Evolutionary conservation across 2,329 filamentous ascomycete genomes (phyloP), one percentile per base, ranked within the genome.

Genomic region (Monosporascus sp.): DNA sequence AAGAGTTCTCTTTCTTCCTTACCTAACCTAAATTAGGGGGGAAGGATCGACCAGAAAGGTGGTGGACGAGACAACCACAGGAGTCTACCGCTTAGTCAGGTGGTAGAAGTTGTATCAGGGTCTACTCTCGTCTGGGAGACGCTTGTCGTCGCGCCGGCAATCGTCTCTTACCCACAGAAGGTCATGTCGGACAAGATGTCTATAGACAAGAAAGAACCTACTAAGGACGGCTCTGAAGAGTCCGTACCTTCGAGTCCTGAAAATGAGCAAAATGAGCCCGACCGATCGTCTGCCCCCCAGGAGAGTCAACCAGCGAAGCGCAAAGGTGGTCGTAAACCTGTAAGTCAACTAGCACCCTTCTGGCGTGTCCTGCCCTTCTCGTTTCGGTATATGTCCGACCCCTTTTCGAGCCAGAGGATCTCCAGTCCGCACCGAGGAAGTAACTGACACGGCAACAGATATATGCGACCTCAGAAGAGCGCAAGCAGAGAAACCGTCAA

Each of bases 401-500:
- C 19, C 49, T 40, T 48, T n/a, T 37, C 43, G 11, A 45, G 27
- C 16, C 24, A 41, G 7, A 47, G 26, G 20, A n/a, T 48, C 37
- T 20, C 44, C 48, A 52, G 50, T 53, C 20, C n/a, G 16, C 35
- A 53, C 46, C 53, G 50, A 49, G 52, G 19, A 55, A 50, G 47
- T 16, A 11, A 26, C 61, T 63, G 50, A 64, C 60, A 19, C 9
- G 14, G 24, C 27, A 49, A 56, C 63, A 97, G 93, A 97, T 97
- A 60, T 99, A 99, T 80, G 94, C 94, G 52, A 99, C 94, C 37
- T 97, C 94, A 11, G 94, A 99, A 73, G 94, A 99, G 74, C 87
- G 94, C 67, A 97, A 99, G 77, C 94, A 97, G 75, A 85, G 94
- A 60, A 99, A 99, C 70, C 81, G 94, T 63, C 94, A 97, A 76